These are phyloP conservation scores for Aureobasidium musti DNA, from an alignment of 2,329 filamentous ascomycete species.

Conservation along the genomic window DNA sequence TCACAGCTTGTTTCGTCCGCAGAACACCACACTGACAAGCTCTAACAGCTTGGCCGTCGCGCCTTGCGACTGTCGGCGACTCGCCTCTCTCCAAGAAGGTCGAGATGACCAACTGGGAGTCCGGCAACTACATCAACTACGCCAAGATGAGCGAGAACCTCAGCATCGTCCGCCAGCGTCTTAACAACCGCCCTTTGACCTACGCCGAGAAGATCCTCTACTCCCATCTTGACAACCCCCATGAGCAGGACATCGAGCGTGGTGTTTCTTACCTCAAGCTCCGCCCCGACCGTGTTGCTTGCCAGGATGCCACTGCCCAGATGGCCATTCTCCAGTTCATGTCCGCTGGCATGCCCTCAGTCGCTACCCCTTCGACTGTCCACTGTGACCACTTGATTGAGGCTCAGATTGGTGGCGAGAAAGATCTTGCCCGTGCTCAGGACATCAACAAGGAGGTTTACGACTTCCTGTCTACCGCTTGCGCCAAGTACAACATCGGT, in stretches of 20 bases:
- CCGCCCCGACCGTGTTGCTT: constrained; percentile 94
- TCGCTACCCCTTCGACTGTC: constrained; percentile 91
- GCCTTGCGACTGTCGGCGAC: constrained; percentile 79
- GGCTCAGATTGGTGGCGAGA: constrained; percentile 86
- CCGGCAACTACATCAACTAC: constrained; percentile 98
- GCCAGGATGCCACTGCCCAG: constrained; percentile 98
- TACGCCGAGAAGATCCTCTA: constrained; percentile 91
- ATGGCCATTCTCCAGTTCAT: constrained; percentile 99
- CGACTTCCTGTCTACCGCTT: constrained; percentile 90
- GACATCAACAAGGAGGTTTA: constrained; percentile 99
- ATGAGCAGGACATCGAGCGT: constrained; percentile 94
- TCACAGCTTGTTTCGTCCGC: background rate
- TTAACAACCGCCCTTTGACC: constrained; percentile 93
- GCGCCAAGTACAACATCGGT: constrained; percentile 99
- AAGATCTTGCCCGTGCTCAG: constrained; percentile 89
- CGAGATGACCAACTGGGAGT: constrained; percentile 95
- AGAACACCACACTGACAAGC: constrained; percentile 21
- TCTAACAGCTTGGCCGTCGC: constrained; percentile 55
- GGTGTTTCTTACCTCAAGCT: constrained; percentile 95
- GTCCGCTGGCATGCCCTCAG: constrained; percentile 94
- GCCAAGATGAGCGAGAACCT: constrained; percentile 99
- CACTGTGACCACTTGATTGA: constrained; percentile 97
- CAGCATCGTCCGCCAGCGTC: constrained; percentile 78
- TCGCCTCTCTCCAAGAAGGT: constrained; percentile 92
- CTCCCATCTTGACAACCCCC: constrained; percentile 96